Percentiles rank a stretch among this genome's conserved stretches.
These are phyloP conservation scores for Proliferodiscus dingleyae DNA, from an alignment of 2,329 filamentous ascomycete species.

Conservation along the genomic window DNA sequence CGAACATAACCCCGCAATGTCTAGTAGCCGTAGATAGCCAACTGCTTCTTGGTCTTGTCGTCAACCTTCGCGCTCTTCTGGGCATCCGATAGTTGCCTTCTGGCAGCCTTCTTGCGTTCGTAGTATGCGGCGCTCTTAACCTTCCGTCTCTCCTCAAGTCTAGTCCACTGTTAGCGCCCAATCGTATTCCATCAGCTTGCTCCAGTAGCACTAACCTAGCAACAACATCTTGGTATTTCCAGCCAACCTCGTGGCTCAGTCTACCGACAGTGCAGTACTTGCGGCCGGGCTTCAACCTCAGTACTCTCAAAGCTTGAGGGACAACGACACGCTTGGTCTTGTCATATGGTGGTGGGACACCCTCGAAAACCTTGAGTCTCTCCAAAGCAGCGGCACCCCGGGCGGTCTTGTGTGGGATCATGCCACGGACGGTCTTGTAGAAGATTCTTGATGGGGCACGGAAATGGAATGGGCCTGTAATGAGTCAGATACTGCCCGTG, in stretches of 20 bases:
- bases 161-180: constrained; percentile 37
- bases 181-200: constrained; percentile 3
- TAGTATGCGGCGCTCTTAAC: constrained; percentile 99
- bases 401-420: constrained; percentile 99
- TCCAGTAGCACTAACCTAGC: constrained; percentile 66
- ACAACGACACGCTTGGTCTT: constrained; percentile 99
- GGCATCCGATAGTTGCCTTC: constrained; percentile 84
- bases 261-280: constrained; percentile 99
- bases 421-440: constrained; percentile 99
- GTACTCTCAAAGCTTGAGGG: constrained; percentile 92
- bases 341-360: constrained; percentile 97
- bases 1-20: constrained; percentile 28
- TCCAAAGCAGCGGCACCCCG: constrained; percentile 94
- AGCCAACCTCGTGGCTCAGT: constrained; percentile 98
- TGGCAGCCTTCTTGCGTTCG: constrained; percentile 97
- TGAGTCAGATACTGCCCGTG: constrained; percentile 32
- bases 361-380: constrained; percentile 99
- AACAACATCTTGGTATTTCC: constrained; percentile 99
- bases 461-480: constrained; percentile 96
- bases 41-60: constrained; percentile 80
- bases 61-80: constrained; percentile 88
- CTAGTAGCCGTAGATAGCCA: constrained; percentile 91
- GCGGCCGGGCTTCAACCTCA: constrained; percentile 96
- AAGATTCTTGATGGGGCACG: constrained; percentile 98
- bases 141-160: constrained; percentile 99